Percentiles rank a stretch among this genome's conserved stretches.
These are phyloP conservation scores for Irpex rosettiformis DNA, from an alignment of 1,284 basidiomycete genomes.

Conservation along the genomic window DNA sequence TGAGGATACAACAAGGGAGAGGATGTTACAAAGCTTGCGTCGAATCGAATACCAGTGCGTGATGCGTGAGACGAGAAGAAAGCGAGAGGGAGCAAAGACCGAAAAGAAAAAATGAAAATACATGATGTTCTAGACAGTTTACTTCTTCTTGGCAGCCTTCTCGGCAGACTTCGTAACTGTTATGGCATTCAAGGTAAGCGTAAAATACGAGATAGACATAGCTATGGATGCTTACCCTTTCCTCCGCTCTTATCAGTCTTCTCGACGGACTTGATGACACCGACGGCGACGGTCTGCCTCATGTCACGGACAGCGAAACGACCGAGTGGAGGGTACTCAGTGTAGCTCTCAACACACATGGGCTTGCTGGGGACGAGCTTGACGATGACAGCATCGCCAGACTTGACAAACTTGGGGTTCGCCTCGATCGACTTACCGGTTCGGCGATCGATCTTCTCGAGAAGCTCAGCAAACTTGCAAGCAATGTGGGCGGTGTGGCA, in stretches of 20 bases:
- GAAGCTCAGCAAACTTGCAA: constrained; percentile 98
- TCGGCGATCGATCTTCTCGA: constrained; percentile 99
- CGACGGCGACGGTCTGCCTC: constrained; percentile 97
- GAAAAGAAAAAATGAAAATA: constrained; percentile 37
- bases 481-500: constrained; percentile 99
- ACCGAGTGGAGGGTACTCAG: constrained; percentile 98
- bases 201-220: constrained; percentile 5
- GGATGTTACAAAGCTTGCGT: constrained; percentile 38
- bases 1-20: constrained; percentile 35
- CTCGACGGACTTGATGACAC: constrained; percentile 95
- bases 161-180: constrained; percentile 92
- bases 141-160: constrained; percentile 96
- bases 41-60: constrained; percentile 41
- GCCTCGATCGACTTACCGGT: constrained; percentile 91
- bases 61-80: constrained; percentile 37
- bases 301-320: constrained; percentile 99
- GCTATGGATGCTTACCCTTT: constrained; percentile 59
- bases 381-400: constrained; percentile 94
- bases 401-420: constrained; percentile 96
- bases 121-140: constrained; percentile 60
- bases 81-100: constrained; percentile 46
- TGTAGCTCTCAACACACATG: constrained; percentile 98
- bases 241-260: constrained; percentile 84
- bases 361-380: constrained; percentile 97
- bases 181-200: constrained; percentile 17